Evolutionary conservation across 768 basidiomycete species (phyloP).

Genomic region (Boletus sp.): DNA sequence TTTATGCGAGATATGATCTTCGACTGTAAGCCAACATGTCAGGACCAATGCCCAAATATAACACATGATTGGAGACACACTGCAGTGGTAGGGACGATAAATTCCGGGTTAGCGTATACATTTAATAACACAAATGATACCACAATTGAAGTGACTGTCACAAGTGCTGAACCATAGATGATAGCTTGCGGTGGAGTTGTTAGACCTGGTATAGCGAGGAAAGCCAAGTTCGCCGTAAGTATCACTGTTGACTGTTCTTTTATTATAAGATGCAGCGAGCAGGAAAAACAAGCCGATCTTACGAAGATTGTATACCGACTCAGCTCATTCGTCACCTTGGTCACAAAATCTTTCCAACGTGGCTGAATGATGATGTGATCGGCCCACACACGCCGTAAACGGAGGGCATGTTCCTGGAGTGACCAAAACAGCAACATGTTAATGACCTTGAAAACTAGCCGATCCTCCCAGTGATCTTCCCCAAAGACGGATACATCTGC

Average conservation of each 20-base stretch:
- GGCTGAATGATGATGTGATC: constrained; percentile 39
- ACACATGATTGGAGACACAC: not conserved
- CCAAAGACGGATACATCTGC: constrained; percentile 24
- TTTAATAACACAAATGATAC: not conserved
- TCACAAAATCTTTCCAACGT: constrained; percentile 41
- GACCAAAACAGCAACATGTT: constrained; percentile 41
- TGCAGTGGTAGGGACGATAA: not conserved
- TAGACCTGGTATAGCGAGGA: not conserved
- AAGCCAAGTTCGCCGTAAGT: not conserved
- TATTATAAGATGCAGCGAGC: not conserved
- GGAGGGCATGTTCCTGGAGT: constrained; percentile 43
- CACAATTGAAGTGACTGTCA: not conserved
- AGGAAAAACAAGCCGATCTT: not conserved
- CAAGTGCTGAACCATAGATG: not conserved
- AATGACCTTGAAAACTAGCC: not conserved
- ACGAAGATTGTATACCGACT: constrained; percentile 38
- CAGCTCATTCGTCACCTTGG: constrained; percentile 45
- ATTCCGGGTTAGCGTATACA: not conserved
- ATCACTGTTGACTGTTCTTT: not conserved
- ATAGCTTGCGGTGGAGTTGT: not conserved
- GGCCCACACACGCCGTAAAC: constrained; percentile 43
- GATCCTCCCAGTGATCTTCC: not conserved
- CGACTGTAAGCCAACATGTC: not conserved
- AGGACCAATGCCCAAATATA: not conserved
- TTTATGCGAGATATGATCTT: not conserved